A percentile compares a stretch with the other conserved stretches of the same genome.
Evolutionary conservation across 768 basidiomycete genomes (phyloP).

Genomic region (Udeniomyces megalosporus): DNA sequence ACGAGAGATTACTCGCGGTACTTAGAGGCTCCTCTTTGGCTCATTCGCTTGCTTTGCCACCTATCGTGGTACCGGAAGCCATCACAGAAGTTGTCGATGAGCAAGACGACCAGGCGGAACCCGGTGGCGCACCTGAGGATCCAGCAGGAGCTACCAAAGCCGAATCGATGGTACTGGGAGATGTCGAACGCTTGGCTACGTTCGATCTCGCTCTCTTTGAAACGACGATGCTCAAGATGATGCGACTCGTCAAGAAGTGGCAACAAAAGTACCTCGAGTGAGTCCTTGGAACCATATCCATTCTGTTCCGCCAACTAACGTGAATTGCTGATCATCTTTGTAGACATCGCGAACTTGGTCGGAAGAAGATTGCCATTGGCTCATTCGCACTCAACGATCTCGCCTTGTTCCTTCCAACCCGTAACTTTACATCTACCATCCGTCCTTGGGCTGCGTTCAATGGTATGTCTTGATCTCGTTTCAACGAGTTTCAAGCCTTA

Average conservation of each 20-base stretch:
- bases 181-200: no score
- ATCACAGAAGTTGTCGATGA: no score
- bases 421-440: conserved; percentile 57
- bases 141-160: neutral
- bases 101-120: no score
- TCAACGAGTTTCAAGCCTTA: no score
- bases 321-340: neutral
- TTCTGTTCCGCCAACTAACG: neutral
- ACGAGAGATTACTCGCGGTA: conserved; percentile 4
- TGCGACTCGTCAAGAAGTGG: conserved; percentile 67
- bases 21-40: conserved; percentile 7
- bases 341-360: conserved; percentile 65
- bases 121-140: neutral
- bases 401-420: conserved; percentile 85
- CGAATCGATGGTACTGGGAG: conserved; percentile 6
- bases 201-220: conserved; percentile 76
- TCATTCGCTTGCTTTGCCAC: conserved; percentile 2
- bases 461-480: conserved; percentile 36
- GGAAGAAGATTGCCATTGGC: conserved; percentile 88
- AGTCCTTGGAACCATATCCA: neutral
- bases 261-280: conserved; percentile 90
- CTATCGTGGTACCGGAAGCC: no score
- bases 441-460: conserved; percentile 99
- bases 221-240: conserved; percentile 63
- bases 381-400: conserved; percentile 64